Conservation (phyloP, 2,329 filamentous ascomycete species). For the Colletotrichum orchidophilum region DNA sequence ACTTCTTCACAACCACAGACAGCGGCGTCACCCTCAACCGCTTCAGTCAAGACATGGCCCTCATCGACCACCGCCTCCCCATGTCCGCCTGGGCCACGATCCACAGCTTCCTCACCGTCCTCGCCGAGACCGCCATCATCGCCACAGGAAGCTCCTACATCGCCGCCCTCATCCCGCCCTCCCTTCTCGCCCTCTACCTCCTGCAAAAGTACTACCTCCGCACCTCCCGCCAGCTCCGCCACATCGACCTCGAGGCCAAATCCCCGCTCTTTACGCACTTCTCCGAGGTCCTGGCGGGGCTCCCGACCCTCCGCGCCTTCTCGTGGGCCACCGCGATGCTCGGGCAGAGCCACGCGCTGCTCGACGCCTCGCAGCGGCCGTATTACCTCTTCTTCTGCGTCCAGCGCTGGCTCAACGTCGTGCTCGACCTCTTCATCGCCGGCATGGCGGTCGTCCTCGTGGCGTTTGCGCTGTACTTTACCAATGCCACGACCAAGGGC, state of each 20-base stretch:
- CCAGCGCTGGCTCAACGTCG: slow-evolving; percentile 59
- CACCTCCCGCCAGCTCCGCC: slow-evolving; percentile 63
- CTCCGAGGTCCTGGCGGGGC: slow-evolving; percentile 56
- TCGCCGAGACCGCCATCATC: slow-evolving; percentile 55
- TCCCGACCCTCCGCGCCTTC: slow-evolving; percentile 60
- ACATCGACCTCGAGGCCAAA: slow-evolving; percentile 62
- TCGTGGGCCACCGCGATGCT: slow-evolving; percentile 53
- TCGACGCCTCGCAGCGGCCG: slow-evolving; percentile 57
- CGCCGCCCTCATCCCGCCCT: slow-evolving; percentile 52
- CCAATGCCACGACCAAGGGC: slow-evolving; percentile 38
- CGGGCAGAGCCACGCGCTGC: slow-evolving; percentile 45
- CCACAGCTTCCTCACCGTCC: slow-evolving; percentile 41
- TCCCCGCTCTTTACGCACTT: slow-evolving; percentile 61
- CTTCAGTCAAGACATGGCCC: slow-evolving; percentile 54
- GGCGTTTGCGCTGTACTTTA: slow-evolving; percentile 50
- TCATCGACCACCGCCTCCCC: slow-evolving; percentile 51
- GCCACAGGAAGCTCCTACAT: slow-evolving; percentile 54
- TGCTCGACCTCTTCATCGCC: slow-evolving; percentile 59
- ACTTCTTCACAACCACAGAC: slow-evolving; percentile 47
- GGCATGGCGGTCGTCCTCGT: slow-evolving; percentile 59
- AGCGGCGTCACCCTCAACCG: slow-evolving; percentile 46
- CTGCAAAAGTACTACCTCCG: slow-evolving; percentile 64
- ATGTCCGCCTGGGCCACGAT: slow-evolving; percentile 34
- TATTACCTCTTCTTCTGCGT: slow-evolving; percentile 59
- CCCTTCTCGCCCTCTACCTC: slow-evolving; percentile 51